phyloP scores from a whole-genome alignment of 768 basidiomycete species.

The Cystofilobasidium macerans region DNA sequence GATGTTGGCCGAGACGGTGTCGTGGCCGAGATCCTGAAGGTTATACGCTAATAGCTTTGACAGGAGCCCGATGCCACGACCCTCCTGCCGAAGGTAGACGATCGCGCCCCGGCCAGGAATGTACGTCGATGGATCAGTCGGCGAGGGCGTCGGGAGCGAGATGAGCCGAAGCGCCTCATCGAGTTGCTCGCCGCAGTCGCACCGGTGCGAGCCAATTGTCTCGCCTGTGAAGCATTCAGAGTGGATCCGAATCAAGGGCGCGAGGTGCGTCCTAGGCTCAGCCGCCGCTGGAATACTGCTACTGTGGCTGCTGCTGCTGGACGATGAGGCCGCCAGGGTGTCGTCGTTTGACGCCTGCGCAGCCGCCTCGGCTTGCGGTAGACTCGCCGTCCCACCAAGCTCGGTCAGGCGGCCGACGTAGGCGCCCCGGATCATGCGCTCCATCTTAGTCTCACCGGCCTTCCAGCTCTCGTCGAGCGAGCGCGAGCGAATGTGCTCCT shows the following conservation, averaged over 20 bases:
- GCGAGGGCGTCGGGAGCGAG: slow-evolving; percentile 23
- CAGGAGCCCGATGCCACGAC: slow-evolving; percentile 87
- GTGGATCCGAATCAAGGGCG: slow-evolving; percentile 43
- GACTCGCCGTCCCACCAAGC: slow-evolving; percentile 11
- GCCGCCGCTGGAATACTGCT: slow-evolving; percentile 26
- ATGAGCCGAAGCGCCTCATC: slow-evolving; percentile 81
- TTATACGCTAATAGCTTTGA: slow-evolving; percentile 97
- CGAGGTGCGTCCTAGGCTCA: background rate
- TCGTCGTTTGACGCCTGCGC: background rate
- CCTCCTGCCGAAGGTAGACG: slow-evolving; percentile 92
- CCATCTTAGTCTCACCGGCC: slow-evolving; percentile 78
- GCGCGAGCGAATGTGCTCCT: slow-evolving; percentile 62
- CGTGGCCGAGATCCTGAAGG: slow-evolving; percentile 91
- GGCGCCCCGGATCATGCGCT: slow-evolving; percentile 83
- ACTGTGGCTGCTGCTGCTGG: no score
- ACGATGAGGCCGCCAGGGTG: background rate
- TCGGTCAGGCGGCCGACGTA: slow-evolving; percentile 64
- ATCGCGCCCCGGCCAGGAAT: slow-evolving; percentile 84
- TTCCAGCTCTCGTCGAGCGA: slow-evolving; percentile 76
- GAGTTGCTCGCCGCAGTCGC: slow-evolving; percentile 96
- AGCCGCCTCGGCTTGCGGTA: background rate
- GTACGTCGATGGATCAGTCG: background rate
- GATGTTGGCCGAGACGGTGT: slow-evolving; percentile 95
- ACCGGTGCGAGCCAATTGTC: slow-evolving; percentile 94
- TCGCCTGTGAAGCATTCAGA: slow-evolving; percentile 99